phyloP scores from a whole-genome alignment of 805 yeast species.

The Lipomyces spencermartinsiae region DNA sequence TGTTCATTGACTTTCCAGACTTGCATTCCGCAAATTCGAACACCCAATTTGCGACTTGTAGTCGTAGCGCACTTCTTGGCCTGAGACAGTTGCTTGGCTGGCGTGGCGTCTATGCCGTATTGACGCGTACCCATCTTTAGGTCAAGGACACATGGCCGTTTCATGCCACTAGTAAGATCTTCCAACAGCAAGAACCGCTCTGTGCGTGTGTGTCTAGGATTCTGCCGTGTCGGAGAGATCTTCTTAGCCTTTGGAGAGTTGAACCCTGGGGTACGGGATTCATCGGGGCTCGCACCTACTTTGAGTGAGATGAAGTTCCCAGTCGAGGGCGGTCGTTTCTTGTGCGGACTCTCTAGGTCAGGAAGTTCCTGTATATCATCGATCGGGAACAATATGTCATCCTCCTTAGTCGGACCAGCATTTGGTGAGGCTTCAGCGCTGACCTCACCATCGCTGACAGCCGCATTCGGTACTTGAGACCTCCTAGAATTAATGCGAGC shows the following conservation, averaged over 20 bases:
- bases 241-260: not conserved
- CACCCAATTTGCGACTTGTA: constrained; percentile 83
- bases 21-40: constrained; percentile 94
- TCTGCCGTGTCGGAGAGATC: constrained; percentile 1
- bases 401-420: constrained; percentile 22
- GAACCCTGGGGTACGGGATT: not conserved
- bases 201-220: constrained; percentile 50
- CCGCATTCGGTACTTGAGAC: not conserved
- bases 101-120: constrained; percentile 90
- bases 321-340: not conserved
- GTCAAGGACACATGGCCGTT: constrained; percentile 88
- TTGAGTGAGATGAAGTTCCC: not conserved
- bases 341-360: not conserved
- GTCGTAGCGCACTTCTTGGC: constrained; percentile 79
- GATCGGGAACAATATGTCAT: constrained; percentile 31
- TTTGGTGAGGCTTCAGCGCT: constrained; percentile 28
- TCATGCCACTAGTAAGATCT: constrained; percentile 84
- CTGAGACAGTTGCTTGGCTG: constrained; percentile 77
- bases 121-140: constrained; percentile 98
- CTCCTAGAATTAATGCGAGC: not conserved
- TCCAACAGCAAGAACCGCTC: constrained; percentile 87
- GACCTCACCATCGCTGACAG: constrained; percentile 31
- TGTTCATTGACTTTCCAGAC: constrained; percentile 62
- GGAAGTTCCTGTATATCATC: constrained; percentile 25
- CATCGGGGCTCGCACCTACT: not conserved